These are phyloP conservation scores for Stenocarpella maydis DNA, from an alignment of 2,329 filamentous ascomycete species.

Conservation along the genomic window DNA sequence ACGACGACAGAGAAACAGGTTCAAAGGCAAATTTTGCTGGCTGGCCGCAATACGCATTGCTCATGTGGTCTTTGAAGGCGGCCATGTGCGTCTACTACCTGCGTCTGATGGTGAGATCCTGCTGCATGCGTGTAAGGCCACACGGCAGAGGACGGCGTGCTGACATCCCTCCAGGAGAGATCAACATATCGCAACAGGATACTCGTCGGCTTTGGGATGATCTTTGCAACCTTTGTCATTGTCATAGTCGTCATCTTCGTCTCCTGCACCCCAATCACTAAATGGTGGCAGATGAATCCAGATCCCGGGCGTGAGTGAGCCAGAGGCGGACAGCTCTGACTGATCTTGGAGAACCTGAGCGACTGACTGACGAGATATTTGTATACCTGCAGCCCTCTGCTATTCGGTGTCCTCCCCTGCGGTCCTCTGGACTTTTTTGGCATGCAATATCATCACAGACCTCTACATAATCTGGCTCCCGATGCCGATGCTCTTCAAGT, in stretches of 20 bases:
- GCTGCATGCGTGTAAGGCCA: constrained; percentile 7
- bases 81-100: constrained; percentile 64
- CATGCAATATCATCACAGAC: constrained; percentile 61
- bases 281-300: constrained; percentile 39
- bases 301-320: constrained; percentile 28
- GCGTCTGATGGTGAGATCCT: constrained; percentile 51
- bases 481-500: constrained; percentile 57
- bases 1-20: constrained; percentile 51
- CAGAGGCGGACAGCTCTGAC: neutral
- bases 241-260: constrained; percentile 41
- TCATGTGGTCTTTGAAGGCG: constrained; percentile 62
- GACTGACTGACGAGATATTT: neutral
- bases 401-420: constrained; percentile 55
- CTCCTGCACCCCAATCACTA: constrained; percentile 32
- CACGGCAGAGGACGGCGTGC: neutral
- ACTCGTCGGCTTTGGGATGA: constrained; percentile 19
- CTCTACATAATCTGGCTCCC: constrained; percentile 67
- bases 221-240: constrained; percentile 37
- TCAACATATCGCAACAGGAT: constrained; percentile 23
- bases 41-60: constrained; percentile 61
- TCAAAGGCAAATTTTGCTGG: constrained; percentile 62
- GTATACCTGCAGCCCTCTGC: constrained; percentile 47
- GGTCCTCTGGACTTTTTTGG: constrained; percentile 50
- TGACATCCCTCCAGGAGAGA: constrained; percentile 41
- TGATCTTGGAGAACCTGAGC: neutral